Evolutionary conservation across 306 rosid species (phyloP).

Genomic region (Inga leiocalycina): DNA sequence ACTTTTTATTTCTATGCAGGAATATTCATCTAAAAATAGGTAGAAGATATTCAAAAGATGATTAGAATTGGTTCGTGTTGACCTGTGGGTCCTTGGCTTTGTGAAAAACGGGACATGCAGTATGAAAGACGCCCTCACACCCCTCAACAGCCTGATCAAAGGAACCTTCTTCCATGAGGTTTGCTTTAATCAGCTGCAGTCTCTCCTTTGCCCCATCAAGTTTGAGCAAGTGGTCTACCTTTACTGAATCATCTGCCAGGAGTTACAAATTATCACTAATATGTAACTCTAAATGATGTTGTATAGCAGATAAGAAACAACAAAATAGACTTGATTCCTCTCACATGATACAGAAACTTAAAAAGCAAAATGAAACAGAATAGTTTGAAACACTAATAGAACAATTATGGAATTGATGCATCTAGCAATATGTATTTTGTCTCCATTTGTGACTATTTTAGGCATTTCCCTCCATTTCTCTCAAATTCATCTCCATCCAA

Average conservation of each 20-base stretch:
- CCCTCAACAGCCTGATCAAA: neutral
- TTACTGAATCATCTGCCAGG: neutral
- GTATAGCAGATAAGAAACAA: neutral
- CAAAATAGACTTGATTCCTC: neutral
- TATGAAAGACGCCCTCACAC: conserved; percentile 12
- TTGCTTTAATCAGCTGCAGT: neutral
- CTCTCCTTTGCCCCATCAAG: conserved; percentile 9
- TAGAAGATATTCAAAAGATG: neutral
- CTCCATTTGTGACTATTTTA: neutral
- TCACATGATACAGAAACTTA: neutral
- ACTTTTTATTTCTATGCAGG: neutral
- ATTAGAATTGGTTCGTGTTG: neutral
- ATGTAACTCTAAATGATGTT: neutral
- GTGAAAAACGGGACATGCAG: neutral
- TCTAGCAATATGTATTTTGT: too few species aligned
- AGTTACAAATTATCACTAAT: neutral
- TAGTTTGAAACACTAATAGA: neutral
- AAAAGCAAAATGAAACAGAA: neutral
- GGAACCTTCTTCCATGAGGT: conserved; percentile 11
- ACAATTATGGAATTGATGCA: neutral
- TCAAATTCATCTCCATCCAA: neutral
- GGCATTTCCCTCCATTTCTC: neutral
- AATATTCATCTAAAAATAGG: neutral
- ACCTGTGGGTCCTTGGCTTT: neutral
- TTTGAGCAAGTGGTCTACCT: neutral